These are phyloP conservation scores for Dalbergia cochinchinensis DNA, from an alignment of 306 rosid species.

Conservation along the genomic window DNA sequence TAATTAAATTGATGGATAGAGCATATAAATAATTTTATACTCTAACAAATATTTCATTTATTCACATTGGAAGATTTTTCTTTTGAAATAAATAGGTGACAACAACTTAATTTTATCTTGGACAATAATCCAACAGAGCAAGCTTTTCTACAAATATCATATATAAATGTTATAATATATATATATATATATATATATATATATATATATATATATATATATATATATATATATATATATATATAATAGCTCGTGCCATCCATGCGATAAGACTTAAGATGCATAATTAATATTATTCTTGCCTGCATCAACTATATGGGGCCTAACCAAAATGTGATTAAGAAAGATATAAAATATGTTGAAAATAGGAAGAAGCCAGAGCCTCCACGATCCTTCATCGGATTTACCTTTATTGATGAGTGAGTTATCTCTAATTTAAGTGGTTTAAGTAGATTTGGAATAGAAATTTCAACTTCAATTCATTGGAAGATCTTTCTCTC, in stretches of 20 bases:
- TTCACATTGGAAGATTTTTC: too few relatives aligned
- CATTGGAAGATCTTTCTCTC: constrained; percentile 11
- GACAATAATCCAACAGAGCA: too few relatives aligned
- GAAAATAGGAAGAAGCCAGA: neutral
- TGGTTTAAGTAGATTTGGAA: constrained; percentile 36
- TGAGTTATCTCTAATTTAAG: constrained; percentile 30
- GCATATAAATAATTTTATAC: too few relatives aligned
- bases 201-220: too few relatives aligned
- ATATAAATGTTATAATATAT: too few relatives aligned
- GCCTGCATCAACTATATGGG: neutral
- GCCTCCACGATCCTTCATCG: constrained; percentile 5
- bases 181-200: too few relatives aligned
- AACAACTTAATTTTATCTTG: neutral
- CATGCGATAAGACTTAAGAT: neutral
- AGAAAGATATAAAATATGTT: neutral
- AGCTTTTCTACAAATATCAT: too few relatives aligned
- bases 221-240: too few relatives aligned
- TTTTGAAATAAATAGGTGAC: too few relatives aligned
- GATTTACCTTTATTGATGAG: constrained; percentile 27
- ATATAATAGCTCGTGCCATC: neutral
- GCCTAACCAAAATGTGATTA: neutral
- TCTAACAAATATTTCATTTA: too few relatives aligned
- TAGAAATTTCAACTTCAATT: constrained; percentile 13
- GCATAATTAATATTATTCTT: neutral
- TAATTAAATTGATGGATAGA: too few relatives aligned